Evolutionary conservation across 83 land plant species (phyloP), one percentile per base, ranked within the genome.

Genomic region (Diphasiastrum complanatum): DNA sequence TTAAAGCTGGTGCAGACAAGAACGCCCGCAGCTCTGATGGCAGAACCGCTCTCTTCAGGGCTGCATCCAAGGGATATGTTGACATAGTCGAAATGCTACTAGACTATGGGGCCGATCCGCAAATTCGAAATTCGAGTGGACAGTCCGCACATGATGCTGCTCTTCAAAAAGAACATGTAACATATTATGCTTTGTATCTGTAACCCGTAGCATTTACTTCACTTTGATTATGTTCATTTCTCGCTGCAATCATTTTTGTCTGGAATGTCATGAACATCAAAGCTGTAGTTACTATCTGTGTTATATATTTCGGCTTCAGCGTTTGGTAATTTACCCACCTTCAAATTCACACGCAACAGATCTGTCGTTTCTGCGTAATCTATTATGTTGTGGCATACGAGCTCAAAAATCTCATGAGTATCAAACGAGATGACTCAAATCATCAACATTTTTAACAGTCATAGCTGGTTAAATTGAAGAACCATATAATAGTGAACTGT

Each of bases 21-120:
- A 63, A 79, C 47, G 79, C 84, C 16, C 66, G 25, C 34, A 68
- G 85, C 29, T 34, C 32, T 4, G 78, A 85, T 54, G 89, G 83
- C 14, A 54, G 80, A 23, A 78, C 83, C 18, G 78, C 86, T 8
- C 33, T 85, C 71, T 64, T 69, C 51, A 52, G 71, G 18, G 90
- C 90, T 26, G 81, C 79, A 24, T 71, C 75, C 23, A 69, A 72
- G 10, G 83, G 89, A 6, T 72, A 72, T 41, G 43, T 56, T 12
- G 63, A 67, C 68, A 64, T 72, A 66, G 83, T 77, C 47, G 77
- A 70, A 61, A 45, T 63, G 45, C 65, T 79, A 45, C 16, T 82
- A 16, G 81, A 82, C 26, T 54, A 23, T 37, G 90, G 79, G 2
- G 83, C 83, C 5, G 69, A 74, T 33, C 61, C 68, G 48, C 63